A percentile compares a stretch with the other conserved stretches of the same genome.
phyloP scores from a whole-genome alignment of 805 yeast genomes.

The Cyberlindnera maritima region DNA sequence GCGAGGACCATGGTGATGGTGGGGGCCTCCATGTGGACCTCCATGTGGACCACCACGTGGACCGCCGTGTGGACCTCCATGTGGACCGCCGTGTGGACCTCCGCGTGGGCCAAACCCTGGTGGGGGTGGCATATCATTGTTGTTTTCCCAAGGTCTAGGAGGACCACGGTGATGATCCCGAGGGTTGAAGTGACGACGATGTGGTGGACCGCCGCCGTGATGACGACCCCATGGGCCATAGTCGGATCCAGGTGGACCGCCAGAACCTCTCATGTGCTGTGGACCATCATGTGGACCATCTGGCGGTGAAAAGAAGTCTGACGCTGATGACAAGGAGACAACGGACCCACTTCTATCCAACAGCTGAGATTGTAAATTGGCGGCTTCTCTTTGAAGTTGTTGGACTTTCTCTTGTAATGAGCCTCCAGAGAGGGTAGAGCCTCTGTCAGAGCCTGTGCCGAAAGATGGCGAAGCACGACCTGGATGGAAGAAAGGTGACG shows the following conservation, averaged over 20 bases:
- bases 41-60: neutral
- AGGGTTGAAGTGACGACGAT: neutral
- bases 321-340: neutral
- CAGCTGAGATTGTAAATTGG: conserved; percentile 22
- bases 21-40: neutral
- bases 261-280: neutral
- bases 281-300: neutral
- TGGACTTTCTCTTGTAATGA: conserved; percentile 23
- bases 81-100: neutral
- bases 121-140: conserved; percentile 4
- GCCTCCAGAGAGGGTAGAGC: conserved; percentile 2
- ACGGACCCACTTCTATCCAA: conserved; percentile 6
- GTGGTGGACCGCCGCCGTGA: neutral
- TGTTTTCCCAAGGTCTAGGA: conserved; percentile 2
- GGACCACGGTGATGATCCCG: neutral
- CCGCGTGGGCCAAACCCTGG: neutral
- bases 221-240: conserved; percentile 4
- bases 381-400: conserved; percentile 24
- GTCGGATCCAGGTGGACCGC: neutral
- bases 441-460: conserved; percentile 7
- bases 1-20: conserved; percentile 2
- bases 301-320: conserved; percentile 6
- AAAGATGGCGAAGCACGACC: conserved; percentile 11
- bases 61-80: neutral
- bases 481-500: conserved; percentile 17